Evolutionary conservation across 345 rosid species (phyloP).

Genomic region (Melaleuca quinquenervia): DNA sequence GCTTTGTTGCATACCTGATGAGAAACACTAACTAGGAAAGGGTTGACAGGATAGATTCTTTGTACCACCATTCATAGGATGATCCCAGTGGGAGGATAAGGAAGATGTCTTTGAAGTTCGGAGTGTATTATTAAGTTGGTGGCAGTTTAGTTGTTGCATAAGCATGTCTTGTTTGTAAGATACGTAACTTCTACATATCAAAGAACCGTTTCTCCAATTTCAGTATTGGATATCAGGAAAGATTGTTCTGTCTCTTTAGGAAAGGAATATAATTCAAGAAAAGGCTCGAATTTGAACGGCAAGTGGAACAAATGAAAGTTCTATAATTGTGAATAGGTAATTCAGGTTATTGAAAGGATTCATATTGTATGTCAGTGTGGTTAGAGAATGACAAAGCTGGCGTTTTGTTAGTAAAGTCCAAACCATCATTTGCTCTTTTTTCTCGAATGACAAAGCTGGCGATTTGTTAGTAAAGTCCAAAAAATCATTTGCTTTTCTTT

Average conservation of each 20-base stretch:
- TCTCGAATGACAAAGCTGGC: background rate
- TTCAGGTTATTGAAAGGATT: background rate
- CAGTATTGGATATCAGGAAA: background rate
- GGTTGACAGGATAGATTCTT: background rate
- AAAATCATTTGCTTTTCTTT: background rate
- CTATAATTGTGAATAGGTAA: background rate
- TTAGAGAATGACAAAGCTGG: background rate
- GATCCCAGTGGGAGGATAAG: background rate
- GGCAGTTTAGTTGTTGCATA: background rate
- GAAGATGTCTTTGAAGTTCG: background rate
- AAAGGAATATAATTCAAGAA: background rate
- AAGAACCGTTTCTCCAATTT: background rate
- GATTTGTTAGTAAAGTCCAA: background rate
- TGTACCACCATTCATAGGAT: background rate
- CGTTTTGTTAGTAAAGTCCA: background rate
- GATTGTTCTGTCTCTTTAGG: background rate
- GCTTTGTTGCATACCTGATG: conserved; percentile 65
- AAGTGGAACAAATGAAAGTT: background rate
- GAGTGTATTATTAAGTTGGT: background rate
- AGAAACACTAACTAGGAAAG: conserved; percentile 35
- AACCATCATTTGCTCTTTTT: background rate
- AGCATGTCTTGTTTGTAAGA: background rate
- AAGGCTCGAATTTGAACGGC: background rate
- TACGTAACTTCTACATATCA: background rate
- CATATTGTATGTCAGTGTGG: background rate